Base-by-base conservation (phyloP, 371 early-diverging fungal genomes). In the Syncephalastrum monosporum region DNA sequence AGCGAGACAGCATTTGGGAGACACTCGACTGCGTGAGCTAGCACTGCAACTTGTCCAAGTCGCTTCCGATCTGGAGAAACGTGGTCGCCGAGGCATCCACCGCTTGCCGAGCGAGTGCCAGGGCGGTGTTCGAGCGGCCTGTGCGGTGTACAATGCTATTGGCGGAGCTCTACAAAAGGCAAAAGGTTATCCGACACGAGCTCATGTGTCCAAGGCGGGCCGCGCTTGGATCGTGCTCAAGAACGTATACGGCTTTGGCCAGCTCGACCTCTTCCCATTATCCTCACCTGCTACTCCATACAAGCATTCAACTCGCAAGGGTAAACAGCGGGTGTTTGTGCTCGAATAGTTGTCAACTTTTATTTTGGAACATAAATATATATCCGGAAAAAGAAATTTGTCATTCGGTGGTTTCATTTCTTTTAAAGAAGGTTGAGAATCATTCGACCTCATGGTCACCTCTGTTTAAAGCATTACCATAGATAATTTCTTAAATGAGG, bases 101-200 rank as follows among this genome's bases (percentile, higher is more conserved):
- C 47, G 47, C 8, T 41, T 83, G 41, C 79, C 84, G 1, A 16
- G 15, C 1, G 56, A 63, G 29, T 64, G 66, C 47, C 75, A 72
- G 48, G 64, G 69, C 1, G 78, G 82, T 21, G 79, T 81, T 2
- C 67, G 69, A 16, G 74, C 79, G 3, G 84, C 84, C 5, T 75
- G 75, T 53, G 55, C 63, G 8, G 79, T 82, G n/a, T 84, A 84
- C 57, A 59, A 63, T 19, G 61, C 68, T 2, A 84, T 84, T 51
- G 82, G 84, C 4, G 52, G 54, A 15, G 60, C 47, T 17, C 33
- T 77, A 17, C 50, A 61, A 16, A 29, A 41, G 33, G 56, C 64
- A 10, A 38, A 53, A 2, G 71, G 56, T 14, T 81, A 78, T 55
- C 76, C 76, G 15, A 63, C 51, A 38, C 47, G 75, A 19, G 75